Evolutionary conservation across 257 asterid species (phyloP).

Genomic region (Vinca minor): DNA sequence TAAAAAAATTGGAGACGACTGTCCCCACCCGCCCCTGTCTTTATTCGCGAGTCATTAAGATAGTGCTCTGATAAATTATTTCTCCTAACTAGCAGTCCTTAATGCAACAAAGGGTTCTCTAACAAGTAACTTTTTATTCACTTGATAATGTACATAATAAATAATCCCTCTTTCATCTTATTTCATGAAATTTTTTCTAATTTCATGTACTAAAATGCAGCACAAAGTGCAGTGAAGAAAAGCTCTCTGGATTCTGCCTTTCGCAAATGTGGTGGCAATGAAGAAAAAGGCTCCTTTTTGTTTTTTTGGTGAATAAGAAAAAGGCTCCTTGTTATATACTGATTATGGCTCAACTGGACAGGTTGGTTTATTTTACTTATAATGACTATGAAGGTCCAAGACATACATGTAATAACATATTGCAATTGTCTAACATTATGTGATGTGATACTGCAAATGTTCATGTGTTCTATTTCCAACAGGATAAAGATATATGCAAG

Average conservation of each 20-base stretch:
- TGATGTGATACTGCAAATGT: neutral
- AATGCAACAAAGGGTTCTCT: neutral
- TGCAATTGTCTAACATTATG: neutral
- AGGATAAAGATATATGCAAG: neutral
- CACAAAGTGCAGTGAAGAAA: constrained; percentile 84
- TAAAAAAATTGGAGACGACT: no score
- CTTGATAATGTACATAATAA: neutral
- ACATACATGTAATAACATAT: neutral
- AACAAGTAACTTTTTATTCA: neutral
- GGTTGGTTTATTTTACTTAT: constrained; percentile 29
- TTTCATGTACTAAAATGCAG: constrained; percentile 40
- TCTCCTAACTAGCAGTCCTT: neutral
- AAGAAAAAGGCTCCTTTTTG: no score
- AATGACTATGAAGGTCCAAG: no score
- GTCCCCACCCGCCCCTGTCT: no score
- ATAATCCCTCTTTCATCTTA: neutral
- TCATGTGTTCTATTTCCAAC: neutral
- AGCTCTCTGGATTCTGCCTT: constrained; percentile 80
- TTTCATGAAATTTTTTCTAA: constrained; percentile 4
- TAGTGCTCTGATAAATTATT: neutral
- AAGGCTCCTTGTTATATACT: constrained; percentile 57
- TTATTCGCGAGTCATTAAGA: neutral
- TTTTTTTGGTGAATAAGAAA: no score
- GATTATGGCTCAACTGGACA: constrained; percentile 93
- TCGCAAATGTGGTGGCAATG: constrained; percentile 90